Evolutionary conservation across 2,329 filamentous ascomycete genomes (phyloP), one percentile per base, ranked within the genome.

Genomic region (Trichoderma endophyticum): DNA sequence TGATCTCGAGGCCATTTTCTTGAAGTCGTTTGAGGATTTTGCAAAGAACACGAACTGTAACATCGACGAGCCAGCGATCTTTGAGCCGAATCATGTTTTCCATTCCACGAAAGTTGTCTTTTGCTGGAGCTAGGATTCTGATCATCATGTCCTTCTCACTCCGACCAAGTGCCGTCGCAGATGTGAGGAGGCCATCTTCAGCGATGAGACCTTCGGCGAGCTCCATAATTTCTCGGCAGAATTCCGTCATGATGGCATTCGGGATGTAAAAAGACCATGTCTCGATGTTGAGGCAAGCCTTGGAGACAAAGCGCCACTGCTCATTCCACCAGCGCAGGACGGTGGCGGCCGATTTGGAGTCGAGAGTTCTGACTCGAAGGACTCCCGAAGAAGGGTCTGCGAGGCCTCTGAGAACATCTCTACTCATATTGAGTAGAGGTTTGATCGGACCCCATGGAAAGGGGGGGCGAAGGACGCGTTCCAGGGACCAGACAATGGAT

Each of bases 181-280:
- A 92, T 2, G 93, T 89, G 74, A 99, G 90, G 72, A 98, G 88
- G 65, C 90, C 91, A 79, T 97, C 96, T 76, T 97, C 91, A 54
- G 93, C 91, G 78, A 98, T 93, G 2, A 97, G 86, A 43, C 89
- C 87, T 78, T 97, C 93, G 0, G 95, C 95, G 78, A 97, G 93
- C 77, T 98, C 94, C 89, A 99, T 99, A 15, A 93, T 93, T 78
- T 97, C 94, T 75, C 96, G 91, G 79, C 95, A 98, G 77, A 98
- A 98, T 71, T 97, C 91, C 77, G 94, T 91, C 93, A 99, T 95
- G 69, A 89, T 85, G 24, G 85, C 82, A 79, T 94, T 96, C 65
- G 95, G 91, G 72, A 93, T 89, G 4, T 87, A 87, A 15, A 89
- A 84, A 74, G 93, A 94, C 96, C 96, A 99, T 12, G 84, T 84